phyloP scores from a whole-genome alignment of 129 eudicot genomes.

The Arctium minus region DNA sequence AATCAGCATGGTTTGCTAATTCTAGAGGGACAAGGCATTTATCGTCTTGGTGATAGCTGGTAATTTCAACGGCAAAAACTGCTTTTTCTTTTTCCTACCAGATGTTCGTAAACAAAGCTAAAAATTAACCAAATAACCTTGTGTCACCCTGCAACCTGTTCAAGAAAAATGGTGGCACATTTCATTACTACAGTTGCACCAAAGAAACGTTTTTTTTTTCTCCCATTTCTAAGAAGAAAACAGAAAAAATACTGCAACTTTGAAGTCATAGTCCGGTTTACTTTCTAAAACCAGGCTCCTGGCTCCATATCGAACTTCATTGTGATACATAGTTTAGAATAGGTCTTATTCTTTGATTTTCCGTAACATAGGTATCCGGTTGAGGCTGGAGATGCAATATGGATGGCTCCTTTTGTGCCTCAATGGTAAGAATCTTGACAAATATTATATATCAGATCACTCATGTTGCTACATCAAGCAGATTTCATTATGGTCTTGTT shows the following conservation, averaged over 20 bases:
- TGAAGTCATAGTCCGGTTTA: no score
- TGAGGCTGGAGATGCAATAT: constrained; percentile 90
- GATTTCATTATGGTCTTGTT: constrained; percentile 20
- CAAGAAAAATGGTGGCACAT: background rate
- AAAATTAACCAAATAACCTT: background rate
- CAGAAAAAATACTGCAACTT: background rate
- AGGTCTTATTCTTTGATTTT: background rate
- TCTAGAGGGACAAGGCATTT: constrained; percentile 92
- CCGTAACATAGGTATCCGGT: constrained; percentile 76
- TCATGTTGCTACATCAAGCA: background rate
- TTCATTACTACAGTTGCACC: background rate
- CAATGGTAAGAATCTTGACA: constrained; percentile 60
- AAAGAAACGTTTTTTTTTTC: background rate
- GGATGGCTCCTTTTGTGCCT: constrained; percentile 99
- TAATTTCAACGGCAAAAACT: constrained; percentile 26
- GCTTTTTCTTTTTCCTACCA: background rate
- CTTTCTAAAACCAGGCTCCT: no score
- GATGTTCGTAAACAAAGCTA: background rate
- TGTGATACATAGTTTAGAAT: background rate
- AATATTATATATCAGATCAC: background rate
- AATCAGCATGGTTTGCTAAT: constrained; percentile 95
- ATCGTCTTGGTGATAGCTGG: constrained; percentile 95
- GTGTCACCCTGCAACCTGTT: background rate
- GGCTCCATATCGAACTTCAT: background rate
- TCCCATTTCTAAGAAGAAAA: no score